Conservation (phyloP, 805 yeast genomes). For the Metschnikowia cerradonensis region DNA sequence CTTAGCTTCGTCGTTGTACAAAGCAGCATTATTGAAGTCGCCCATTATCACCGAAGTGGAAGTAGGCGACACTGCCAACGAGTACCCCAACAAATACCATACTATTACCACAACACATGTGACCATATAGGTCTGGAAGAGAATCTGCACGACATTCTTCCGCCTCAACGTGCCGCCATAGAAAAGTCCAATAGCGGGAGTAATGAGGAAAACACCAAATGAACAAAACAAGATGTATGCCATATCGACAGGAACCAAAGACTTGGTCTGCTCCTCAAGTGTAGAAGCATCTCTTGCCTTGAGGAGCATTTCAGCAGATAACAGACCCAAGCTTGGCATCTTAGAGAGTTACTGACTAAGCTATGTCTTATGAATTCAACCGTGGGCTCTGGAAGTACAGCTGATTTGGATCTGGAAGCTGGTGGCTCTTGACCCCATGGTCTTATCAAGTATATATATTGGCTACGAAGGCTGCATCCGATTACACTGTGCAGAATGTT, state of each 20-base stretch:
- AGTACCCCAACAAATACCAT: conserved; percentile 47
- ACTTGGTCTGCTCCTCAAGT: conserved; percentile 33
- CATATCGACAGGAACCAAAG: conserved; percentile 44
- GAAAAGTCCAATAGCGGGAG: conserved; percentile 45
- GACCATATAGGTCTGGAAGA: conserved; percentile 43
- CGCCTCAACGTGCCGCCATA: conserved; percentile 42
- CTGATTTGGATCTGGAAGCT: too few relatives aligned
- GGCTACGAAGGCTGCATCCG: background rate
- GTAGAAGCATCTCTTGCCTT: conserved; percentile 5
- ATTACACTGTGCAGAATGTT: background rate
- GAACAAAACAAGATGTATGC: conserved; percentile 46
- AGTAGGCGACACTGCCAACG: conserved; percentile 38
- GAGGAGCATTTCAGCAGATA: conserved; percentile 3
- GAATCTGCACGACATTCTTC: conserved; percentile 41
- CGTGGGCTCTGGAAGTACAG: background rate
- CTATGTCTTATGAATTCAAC: background rate
- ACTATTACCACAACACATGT: conserved; percentile 35
- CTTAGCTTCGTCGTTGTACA: conserved; percentile 34
- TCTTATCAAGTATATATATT: background rate
- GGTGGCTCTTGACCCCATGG: background rate
- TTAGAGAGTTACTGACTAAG: background rate
- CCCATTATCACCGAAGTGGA: conserved; percentile 29
- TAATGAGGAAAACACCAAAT: conserved; percentile 45
- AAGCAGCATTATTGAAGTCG: conserved; percentile 37
- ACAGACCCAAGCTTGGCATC: conserved; percentile 3